Base-by-base conservation (phyloP, 1,284 basidiomycete species). In the Leccinum subrobustum region DNA sequence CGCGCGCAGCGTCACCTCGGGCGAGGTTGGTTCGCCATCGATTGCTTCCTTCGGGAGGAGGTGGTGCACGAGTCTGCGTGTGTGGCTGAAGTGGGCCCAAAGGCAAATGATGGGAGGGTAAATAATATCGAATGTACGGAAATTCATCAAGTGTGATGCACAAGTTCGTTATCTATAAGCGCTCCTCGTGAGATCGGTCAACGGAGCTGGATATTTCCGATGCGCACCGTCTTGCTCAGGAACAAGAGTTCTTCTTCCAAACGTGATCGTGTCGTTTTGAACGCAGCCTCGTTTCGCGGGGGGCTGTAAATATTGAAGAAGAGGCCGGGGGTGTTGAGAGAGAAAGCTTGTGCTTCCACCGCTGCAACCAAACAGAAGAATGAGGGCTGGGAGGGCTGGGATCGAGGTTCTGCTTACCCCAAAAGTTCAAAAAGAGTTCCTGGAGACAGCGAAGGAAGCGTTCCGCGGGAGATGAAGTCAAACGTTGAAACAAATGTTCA, bases 61-160 rank as follows among this genome's bases (percentile, higher is more conserved):
- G 84, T 12, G 85, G 81, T 25, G 84, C 78, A 51, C 86, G 80
- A 54, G 84, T 86, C 66, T 83, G 77, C 4, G 76, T 77, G 64
- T 85, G 76, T 4, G 89, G 89, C 64, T 88, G 86, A 48, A 96
- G 83, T 0, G 96, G 88, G 2, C 97, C 96, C 16, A 99, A 81
- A 0, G 95, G 94, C 2, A 83, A 81, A 70, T 97, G 93, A 67
- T 92, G 85, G 9, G 84, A 77, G 3, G 96, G 95, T 58, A 92
- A 79, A 75, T 98, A 98, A 77, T 98, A 99, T 25, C 97, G 91
- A 66, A 99, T 92, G 72, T 88, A 90, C 0, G 97, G 97, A 70
- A 91, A 95, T 74, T 99, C 97, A 72, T 95, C 92, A 55, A 99
- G 78, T 0, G 93, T 88, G 25, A 98, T 90, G 74, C 96, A 95